Evolutionary conservation across 805 yeast genomes (phyloP).

Genomic region (Maudiozyma serrabonitensis): DNA sequence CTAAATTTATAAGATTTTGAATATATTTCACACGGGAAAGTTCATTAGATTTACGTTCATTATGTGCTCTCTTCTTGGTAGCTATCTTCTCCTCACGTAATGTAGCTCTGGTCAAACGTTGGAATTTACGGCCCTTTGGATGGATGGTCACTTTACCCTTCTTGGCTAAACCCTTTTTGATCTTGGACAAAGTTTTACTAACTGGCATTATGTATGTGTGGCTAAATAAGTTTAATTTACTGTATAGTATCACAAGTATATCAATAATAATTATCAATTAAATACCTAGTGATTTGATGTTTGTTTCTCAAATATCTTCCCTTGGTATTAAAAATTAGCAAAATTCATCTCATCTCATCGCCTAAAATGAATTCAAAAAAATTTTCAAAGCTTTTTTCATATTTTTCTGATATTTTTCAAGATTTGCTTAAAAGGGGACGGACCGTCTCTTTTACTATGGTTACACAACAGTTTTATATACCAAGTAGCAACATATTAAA

Average conservation of each 20-base stretch:
- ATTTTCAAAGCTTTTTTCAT: neutral
- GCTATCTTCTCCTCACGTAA: constrained; percentile 67
- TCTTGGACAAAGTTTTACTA: constrained; percentile 27
- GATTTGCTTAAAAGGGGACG: too few relatives aligned
- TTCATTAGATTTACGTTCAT: constrained; percentile 52
- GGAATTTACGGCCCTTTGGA: constrained; percentile 83
- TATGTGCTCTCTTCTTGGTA: constrained; percentile 45
- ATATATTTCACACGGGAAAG: constrained; percentile 48
- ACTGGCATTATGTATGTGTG: constrained; percentile 20
- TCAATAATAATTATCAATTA: neutral
- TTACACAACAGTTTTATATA: too few relatives aligned
- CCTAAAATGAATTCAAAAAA: neutral
- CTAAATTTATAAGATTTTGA: constrained; percentile 45
- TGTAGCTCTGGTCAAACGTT: constrained; percentile 77
- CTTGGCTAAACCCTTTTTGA: constrained; percentile 18
- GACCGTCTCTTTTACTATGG: too few relatives aligned
- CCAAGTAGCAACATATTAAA: too few relatives aligned
- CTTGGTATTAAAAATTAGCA: too few relatives aligned
- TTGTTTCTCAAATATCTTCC: too few relatives aligned
- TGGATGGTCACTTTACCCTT: constrained; percentile 37
- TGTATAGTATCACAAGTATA: neutral
- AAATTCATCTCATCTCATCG: neutral
- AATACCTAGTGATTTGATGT: neutral
- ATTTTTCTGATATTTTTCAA: too few relatives aligned
- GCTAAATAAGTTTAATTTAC: neutral